Evolutionary conservation across 2,329 filamentous ascomycete genomes (phyloP), one percentile per base, ranked within the genome.

Genomic region (Pseudogymnoascus sp.): DNA sequence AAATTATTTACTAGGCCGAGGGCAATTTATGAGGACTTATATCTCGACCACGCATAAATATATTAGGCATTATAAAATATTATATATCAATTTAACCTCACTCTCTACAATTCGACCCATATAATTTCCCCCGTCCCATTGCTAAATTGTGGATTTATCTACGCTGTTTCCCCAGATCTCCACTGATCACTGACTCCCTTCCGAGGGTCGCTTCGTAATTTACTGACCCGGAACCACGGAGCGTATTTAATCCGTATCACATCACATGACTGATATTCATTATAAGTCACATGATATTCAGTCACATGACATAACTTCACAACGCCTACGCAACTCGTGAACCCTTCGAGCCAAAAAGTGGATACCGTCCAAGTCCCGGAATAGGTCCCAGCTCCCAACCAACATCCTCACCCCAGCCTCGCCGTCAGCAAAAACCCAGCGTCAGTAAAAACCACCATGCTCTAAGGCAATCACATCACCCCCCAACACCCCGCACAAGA

Each of bases 171-270:
- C 38, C 38, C 38, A 22, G 38, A 41, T 41, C 18, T 8, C 38
- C 38, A 41, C 38, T 39, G 38, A 39, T 6, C 59, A 58, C 60
- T 41, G 39, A 30, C 57, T 60, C 59, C 57, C 34, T n/a, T n/a
- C 47, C 47, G 41, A 61, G 61, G 59, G 14, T n/a, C 39, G 20
- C 62, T 59, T 54, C 59, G 30, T 25, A 39, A 37, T 37, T 25
- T 39, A 39, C 38, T 39, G n/a, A 20, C 30, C 20, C 38, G 38
- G 38, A 12, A 4, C 8, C 8, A 39, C 38, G 38, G 38, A 41
- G 18, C 22, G 9, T 41, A 39, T n/a, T 41, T 41, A 6, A 11
- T 41, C 18, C 38, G 16, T 2, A 22, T 22, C 38, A 41, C 18
- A 9, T 22, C 22, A 22, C 22, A 22, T 22, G 22, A 22, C 22